These are phyloP conservation scores for Amanita rimosa DNA, from an alignment of 768 basidiomycete genomes.

Conservation along the genomic window DNA sequence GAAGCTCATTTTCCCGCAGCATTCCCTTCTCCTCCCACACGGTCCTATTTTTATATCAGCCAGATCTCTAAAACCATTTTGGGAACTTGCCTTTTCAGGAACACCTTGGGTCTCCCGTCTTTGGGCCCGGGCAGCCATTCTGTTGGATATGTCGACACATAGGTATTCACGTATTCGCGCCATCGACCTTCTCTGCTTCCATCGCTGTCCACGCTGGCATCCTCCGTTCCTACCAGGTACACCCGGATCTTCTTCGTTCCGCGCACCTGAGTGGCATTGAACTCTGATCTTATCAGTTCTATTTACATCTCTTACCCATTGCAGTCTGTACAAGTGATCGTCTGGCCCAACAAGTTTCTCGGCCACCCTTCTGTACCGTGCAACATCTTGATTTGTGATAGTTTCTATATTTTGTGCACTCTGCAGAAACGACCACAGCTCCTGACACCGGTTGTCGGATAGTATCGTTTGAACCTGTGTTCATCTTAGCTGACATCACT, in stretches of 20 bases:
- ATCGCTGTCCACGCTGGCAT: slow-evolving; percentile 53
- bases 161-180: slow-evolving; percentile 67
- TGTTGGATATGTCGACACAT: slow-evolving; percentile 57
- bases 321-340: slow-evolving; percentile 66
- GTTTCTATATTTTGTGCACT: slow-evolving; percentile 42
- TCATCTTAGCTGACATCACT: background rate
- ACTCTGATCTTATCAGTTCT: slow-evolving; percentile 7
- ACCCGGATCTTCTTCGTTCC: slow-evolving; percentile 46
- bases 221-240: slow-evolving; percentile 47
- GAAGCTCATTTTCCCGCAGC: slow-evolving; percentile 24
- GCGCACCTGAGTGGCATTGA: slow-evolving; percentile 31
- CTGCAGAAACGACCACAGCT: slow-evolving; percentile 69
- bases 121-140: slow-evolving; percentile 51
- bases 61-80: background rate
- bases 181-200: slow-evolving; percentile 44
- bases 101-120: slow-evolving; percentile 23
- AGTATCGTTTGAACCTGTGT: slow-evolving; percentile 76
- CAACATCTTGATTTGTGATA: slow-evolving; percentile 51
- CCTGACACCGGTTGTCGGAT: slow-evolving; percentile 78
- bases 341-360: slow-evolving; percentile 66
- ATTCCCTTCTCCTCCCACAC: slow-evolving; percentile 32
- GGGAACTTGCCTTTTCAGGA: slow-evolving; percentile 45
- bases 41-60: slow-evolving; percentile 38
- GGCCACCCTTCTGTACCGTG: slow-evolving; percentile 72
- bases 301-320: slow-evolving; percentile 49